Conservation (phyloP, 2,329 filamentous ascomycete species). For the Grosmannia clavigera region DNA sequence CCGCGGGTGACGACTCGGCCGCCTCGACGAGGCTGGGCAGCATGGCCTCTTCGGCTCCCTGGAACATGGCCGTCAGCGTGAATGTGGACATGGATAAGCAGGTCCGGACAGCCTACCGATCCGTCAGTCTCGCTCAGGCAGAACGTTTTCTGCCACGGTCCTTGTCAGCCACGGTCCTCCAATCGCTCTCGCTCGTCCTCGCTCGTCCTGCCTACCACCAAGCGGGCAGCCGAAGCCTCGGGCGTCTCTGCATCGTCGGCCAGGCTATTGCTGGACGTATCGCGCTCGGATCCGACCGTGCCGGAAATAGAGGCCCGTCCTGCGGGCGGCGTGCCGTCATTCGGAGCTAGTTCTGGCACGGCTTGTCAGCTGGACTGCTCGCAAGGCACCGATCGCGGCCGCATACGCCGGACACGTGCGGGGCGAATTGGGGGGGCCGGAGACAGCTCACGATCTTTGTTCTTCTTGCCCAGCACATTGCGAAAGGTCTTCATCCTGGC, state of each 20-base stretch:
- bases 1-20: slow-evolving; percentile 80
- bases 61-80: slow-evolving; percentile 3
- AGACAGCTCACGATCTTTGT: slow-evolving; percentile 1
- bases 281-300: neutral
- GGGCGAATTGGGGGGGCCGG: neutral
- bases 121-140: slow-evolving; percentile 9
- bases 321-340: neutral
- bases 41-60: slow-evolving; percentile 84
- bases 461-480: slow-evolving; percentile 5
- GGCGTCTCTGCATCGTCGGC: slow-evolving; percentile 5
- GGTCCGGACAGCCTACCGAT: neutral
- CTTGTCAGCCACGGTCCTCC: neutral
- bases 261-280: neutral
- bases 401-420: neutral
- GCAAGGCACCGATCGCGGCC: neutral
- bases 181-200: no score
- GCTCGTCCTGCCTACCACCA: slow-evolving; percentile 6
- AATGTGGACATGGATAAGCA: neutral
- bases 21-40: slow-evolving; percentile 89
- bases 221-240: slow-evolving; percentile 6
- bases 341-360: neutral
- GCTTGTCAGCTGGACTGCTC: neutral
- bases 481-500: slow-evolving; percentile 11
- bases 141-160: slow-evolving; percentile 1
- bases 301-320: neutral